Conservation (phyloP, 2,329 filamentous ascomycete genomes). For the Botryotinia calthae region DNA sequence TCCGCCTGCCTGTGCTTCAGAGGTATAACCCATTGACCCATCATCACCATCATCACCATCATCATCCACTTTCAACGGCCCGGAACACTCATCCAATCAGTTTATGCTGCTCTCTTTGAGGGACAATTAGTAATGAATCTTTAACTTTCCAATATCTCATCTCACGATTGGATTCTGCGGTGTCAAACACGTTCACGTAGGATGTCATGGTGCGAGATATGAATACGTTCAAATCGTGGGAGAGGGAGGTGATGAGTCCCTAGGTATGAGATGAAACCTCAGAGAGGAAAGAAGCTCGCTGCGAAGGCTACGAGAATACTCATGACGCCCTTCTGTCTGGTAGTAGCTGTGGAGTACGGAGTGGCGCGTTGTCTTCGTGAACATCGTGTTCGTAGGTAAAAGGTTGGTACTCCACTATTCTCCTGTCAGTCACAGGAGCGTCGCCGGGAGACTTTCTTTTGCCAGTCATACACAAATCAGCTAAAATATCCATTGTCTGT, state of each 20-base stretch:
- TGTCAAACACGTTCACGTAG: conserved; percentile 52
- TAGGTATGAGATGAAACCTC: conserved; percentile 35
- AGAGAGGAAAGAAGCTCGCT: conserved; percentile 32
- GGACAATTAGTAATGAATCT: not conserved
- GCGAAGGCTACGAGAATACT: conserved; percentile 28
- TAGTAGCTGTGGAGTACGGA: conserved; percentile 32
- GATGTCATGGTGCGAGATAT: conserved; percentile 37
- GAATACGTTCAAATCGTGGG: conserved; percentile 27
- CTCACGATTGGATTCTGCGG: conserved; percentile 42
- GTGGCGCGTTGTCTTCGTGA: not conserved
- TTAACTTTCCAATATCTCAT: not conserved
- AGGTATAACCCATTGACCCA: too few relatives aligned
- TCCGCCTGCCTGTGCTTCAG: too few relatives aligned
- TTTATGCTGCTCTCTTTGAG: not conserved
- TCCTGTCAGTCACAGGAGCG: not conserved
- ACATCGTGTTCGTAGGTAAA: not conserved
- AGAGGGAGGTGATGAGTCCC: conserved; percentile 32
- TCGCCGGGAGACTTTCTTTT: not conserved
- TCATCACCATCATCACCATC: not conserved
- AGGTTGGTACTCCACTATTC: not conserved
- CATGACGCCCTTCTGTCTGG: conserved; percentile 29
- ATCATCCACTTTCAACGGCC: not conserved
- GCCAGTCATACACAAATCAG: not conserved
- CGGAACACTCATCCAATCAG: not conserved
- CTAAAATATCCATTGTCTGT: not conserved